Evolutionary conservation across 148 eudicot species (phyloP).

Genomic region (Cornus suecica): DNA sequence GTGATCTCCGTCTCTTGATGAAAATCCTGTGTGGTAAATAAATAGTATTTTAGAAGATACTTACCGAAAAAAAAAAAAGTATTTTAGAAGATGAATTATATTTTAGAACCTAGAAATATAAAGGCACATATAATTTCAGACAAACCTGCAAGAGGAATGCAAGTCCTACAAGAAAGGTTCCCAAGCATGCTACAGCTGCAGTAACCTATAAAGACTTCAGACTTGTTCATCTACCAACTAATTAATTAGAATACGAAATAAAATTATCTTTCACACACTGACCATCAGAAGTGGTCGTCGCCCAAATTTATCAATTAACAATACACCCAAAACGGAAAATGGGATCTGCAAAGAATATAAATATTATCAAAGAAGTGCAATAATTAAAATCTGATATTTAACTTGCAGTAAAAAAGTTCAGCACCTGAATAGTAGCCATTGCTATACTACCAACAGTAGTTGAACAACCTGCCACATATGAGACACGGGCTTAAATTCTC

Average conservation of each 20-base stretch:
- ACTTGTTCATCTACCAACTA: background rate
- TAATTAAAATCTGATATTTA: background rate
- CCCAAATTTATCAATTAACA: background rate
- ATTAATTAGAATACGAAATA: background rate
- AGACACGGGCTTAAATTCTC: background rate
- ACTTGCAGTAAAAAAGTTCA: background rate
- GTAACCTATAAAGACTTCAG: background rate
- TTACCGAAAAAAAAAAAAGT: background rate
- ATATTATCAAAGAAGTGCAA: background rate
- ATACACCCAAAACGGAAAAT: background rate
- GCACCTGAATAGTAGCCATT: background rate
- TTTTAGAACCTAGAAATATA: background rate
- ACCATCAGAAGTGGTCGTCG: conserved; percentile 1
- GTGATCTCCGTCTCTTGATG: background rate
- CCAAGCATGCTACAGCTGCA: background rate
- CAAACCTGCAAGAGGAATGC: conserved; percentile 1
- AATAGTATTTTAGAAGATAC: background rate
- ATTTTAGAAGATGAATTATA: background rate
- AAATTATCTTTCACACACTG: background rate
- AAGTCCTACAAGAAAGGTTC: background rate
- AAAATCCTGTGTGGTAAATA: background rate
- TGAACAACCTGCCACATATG: conserved; percentile 44
- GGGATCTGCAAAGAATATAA: background rate
- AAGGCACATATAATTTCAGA: background rate
- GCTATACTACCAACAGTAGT: background rate